Percentiles rank a stretch among this genome's conserved stretches.
These are phyloP conservation scores for Trichomonas vaginalis DNA, from an alignment of 208 protist genomes.

Conservation along the genomic window DNA sequence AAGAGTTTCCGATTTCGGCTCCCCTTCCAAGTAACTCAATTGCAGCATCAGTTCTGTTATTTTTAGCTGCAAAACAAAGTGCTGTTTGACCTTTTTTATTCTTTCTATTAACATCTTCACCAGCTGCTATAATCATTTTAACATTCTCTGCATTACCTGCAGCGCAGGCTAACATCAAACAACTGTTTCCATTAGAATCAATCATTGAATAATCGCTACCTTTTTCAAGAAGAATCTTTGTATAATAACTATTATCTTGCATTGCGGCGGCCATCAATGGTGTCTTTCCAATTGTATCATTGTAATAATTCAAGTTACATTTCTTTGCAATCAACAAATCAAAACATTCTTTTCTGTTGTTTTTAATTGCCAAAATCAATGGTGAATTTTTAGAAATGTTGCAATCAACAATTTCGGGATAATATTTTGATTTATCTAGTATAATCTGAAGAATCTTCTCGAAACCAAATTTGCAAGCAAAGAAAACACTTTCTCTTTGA, in stretches of 20 bases:
- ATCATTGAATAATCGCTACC: background rate
- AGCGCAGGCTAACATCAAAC: background rate
- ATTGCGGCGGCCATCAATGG: background rate
- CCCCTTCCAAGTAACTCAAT: too few species aligned
- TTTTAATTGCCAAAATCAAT: too few species aligned
- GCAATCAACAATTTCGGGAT: too few species aligned
- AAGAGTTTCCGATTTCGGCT: too few species aligned
- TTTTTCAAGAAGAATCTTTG: background rate
- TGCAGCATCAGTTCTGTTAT: background rate
- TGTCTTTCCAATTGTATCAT: background rate
- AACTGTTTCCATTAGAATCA: background rate
- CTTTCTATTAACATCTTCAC: background rate
- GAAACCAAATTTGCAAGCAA: too few species aligned
- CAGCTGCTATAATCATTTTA: background rate
- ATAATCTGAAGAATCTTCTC: too few species aligned
- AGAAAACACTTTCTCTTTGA: too few species aligned
- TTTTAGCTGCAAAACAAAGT: background rate
- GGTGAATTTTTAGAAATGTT: too few species aligned
- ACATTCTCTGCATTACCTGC: background rate
- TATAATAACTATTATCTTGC: background rate
- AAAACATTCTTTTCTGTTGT: too few species aligned
- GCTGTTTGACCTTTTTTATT: background rate
- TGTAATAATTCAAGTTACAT: too few species aligned
- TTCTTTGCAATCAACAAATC: too few species aligned
- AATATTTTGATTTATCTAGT: too few species aligned